Conservation (phyloP, 495 filamentous ascomycete genomes). For the Trypethelium eluteriae region DNA sequence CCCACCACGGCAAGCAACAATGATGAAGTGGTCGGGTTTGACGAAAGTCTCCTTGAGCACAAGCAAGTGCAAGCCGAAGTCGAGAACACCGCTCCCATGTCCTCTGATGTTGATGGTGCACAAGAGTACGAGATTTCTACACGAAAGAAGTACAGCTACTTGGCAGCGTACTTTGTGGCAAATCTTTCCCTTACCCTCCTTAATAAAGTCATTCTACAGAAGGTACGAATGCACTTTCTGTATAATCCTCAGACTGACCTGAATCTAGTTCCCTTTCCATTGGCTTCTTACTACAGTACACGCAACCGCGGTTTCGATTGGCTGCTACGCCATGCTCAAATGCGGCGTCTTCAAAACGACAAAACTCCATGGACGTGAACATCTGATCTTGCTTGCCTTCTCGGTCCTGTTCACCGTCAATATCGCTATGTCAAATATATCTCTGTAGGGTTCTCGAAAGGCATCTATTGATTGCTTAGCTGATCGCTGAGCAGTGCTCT, state of each 20-base stretch:
- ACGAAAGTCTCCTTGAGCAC: too few relatives aligned
- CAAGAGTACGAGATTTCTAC: slow-evolving; percentile 20
- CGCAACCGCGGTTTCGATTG: slow-evolving; percentile 42
- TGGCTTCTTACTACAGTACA: slow-evolving; percentile 52
- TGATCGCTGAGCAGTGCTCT: slow-evolving; percentile 26
- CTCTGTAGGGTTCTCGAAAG: slow-evolving; percentile 29
- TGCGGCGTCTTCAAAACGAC: slow-evolving; percentile 43
- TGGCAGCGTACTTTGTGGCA: slow-evolving; percentile 45
- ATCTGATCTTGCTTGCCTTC: slow-evolving; percentile 43
- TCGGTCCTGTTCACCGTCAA: slow-evolving; percentile 53
- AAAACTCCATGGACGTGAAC: slow-evolving; percentile 40
- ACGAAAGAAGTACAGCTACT: slow-evolving; percentile 37
- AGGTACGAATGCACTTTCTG: slow-evolving; percentile 4
- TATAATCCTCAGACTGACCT: too few relatives aligned
- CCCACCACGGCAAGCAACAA: too few relatives aligned
- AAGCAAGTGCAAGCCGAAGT: not conserved
- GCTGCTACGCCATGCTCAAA: slow-evolving; percentile 42
- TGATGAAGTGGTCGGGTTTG: too few relatives aligned
- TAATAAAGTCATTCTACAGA: slow-evolving; percentile 48
- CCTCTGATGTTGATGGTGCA: not conserved
- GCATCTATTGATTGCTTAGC: not conserved
- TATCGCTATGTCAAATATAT: slow-evolving; percentile 52
- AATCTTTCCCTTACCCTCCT: slow-evolving; percentile 48
- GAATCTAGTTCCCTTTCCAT: slow-evolving; percentile 42
- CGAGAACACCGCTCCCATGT: not conserved